phyloP scores from a whole-genome alignment of 352 stramenopile species.

The Pythium rishiriense region DNA sequence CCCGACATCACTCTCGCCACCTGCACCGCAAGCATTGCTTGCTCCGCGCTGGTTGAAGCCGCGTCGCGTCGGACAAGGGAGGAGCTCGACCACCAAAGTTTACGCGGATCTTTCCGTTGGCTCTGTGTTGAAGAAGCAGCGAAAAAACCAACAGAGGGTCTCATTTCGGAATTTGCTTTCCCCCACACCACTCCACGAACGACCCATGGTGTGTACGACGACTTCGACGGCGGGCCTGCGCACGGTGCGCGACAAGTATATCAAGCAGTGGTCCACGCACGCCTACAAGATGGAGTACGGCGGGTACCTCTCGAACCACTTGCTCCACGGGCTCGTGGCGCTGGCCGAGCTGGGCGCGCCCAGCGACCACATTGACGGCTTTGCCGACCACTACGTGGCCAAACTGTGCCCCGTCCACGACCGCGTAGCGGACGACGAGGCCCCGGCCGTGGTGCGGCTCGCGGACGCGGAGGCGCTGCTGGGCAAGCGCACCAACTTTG shows the following conservation, averaged over 20 bases:
- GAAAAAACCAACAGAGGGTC: not conserved
- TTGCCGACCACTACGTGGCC: slow-evolving; percentile 26
- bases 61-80: no score
- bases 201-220: not conserved
- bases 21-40: not conserved
- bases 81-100: no score
- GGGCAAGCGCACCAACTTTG: slow-evolving; percentile 35
- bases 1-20: not conserved
- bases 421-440: slow-evolving; percentile 12
- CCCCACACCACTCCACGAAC: not conserved
- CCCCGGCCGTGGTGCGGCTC: slow-evolving; percentile 11
- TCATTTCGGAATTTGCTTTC: slow-evolving; percentile 8
- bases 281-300: slow-evolving; percentile 39
- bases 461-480: slow-evolving; percentile 22
- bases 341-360: slow-evolving; percentile 32
- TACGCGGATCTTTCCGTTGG: not conserved
- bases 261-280: slow-evolving; percentile 35
- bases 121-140: not conserved
- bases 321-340: slow-evolving; percentile 37
- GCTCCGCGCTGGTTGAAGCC: not conserved
- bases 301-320: slow-evolving; percentile 40
- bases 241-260: slow-evolving; percentile 30
- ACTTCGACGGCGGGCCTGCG: slow-evolving; percentile 3
- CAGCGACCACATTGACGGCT: slow-evolving; percentile 27
- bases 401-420: slow-evolving; percentile 30